Base-by-base conservation (phyloP, 2,329 filamentous ascomycete genomes). In the Xylariaceae sp. region DNA sequence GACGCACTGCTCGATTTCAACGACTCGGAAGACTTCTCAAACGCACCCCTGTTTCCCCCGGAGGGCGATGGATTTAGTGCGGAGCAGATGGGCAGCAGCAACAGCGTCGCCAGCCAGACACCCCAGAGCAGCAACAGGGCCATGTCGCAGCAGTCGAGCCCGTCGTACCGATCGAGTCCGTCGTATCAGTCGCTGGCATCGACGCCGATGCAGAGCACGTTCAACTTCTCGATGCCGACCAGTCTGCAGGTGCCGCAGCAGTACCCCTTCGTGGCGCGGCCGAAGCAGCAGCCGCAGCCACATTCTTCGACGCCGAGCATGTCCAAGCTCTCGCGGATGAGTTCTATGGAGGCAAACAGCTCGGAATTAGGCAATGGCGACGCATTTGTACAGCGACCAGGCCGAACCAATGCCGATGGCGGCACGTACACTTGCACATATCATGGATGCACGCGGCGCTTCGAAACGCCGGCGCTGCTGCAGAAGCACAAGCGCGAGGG, bases 341-440 rank as follows among this genome's bases (percentile, higher is more conserved):
- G 63, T 36, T 68, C 68, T 1, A 53, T 58, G 3, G 63, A 67
- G 10, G 64, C 61, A 1, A 63, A 55, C 32, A 57, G 36, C 33
- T 54, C 48, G 19, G 56, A 45, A 47, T 49, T 44, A 18, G 61
- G 56, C 12, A 55, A 60, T 8, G 48, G 55, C 8, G 56, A 61
- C 7, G 47, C 38, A 5, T 52, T 53, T 22, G 42, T 65, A 32
- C 46, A 68, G 51, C 65, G 71, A 23, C 86, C 87, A 0, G 57
- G 64, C 2, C 70, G 77, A 25, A 78, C 80, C 2, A 67, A 68
- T 12, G 83, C 87, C 0, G 85, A 94, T 45, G 75, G 80, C 14
- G 90, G 90, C 10, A 94, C 89, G 0, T 98, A 95, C 62, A 94
- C 89, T 1, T 98, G 92, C 60, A 95, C 89, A 1, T 94, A 94